Percentiles rank a stretch among this genome's conserved stretches.
These are phyloP conservation scores for Trichophyton equinum DNA, from an alignment of 2,329 filamentous ascomycete genomes.

Conservation along the genomic window DNA sequence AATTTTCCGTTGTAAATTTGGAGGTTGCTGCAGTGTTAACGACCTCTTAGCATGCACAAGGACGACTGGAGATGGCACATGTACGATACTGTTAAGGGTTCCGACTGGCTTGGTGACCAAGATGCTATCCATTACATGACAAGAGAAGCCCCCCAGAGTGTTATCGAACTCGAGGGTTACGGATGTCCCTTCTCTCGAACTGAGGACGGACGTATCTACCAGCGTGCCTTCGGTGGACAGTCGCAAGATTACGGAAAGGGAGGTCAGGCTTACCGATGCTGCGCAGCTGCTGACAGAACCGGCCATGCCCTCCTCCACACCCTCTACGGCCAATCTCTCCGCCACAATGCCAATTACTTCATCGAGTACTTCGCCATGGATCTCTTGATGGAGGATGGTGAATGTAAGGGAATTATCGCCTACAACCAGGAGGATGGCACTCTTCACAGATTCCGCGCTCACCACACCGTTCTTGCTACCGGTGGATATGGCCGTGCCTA, in stretches of 20 bases:
- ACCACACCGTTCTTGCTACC: conserved; percentile 93
- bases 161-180: conserved; percentile 45
- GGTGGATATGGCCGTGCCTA: conserved; percentile 96
- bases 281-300: conserved; percentile 89
- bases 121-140: conserved; percentile 51
- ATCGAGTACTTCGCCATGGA: conserved; percentile 98
- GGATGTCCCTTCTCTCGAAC: conserved; percentile 41
- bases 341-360: conserved; percentile 99
- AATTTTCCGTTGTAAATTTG: not conserved
- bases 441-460: conserved; percentile 88
- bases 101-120: conserved; percentile 48
- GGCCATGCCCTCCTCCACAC: conserved; percentile 97
- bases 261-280: conserved; percentile 95
- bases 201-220: conserved; percentile 20
- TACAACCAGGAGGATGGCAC: conserved; percentile 99
- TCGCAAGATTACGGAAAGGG: conserved; percentile 92
- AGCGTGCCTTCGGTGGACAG: conserved; percentile 91
- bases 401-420: conserved; percentile 90
- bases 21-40: conserved; percentile 8
- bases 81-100: conserved; percentile 48
- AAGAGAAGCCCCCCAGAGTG: conserved; percentile 40
- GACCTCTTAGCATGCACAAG: conserved; percentile 33
- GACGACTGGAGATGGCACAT: conserved; percentile 50
- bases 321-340: conserved; percentile 90
- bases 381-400: conserved; percentile 92